Percentiles rank a stretch among this genome's conserved stretches.
These are phyloP conservation scores for Mycosarcoma mackinlayi DNA, from an alignment of 1,284 basidiomycete species.

Conservation along the genomic window DNA sequence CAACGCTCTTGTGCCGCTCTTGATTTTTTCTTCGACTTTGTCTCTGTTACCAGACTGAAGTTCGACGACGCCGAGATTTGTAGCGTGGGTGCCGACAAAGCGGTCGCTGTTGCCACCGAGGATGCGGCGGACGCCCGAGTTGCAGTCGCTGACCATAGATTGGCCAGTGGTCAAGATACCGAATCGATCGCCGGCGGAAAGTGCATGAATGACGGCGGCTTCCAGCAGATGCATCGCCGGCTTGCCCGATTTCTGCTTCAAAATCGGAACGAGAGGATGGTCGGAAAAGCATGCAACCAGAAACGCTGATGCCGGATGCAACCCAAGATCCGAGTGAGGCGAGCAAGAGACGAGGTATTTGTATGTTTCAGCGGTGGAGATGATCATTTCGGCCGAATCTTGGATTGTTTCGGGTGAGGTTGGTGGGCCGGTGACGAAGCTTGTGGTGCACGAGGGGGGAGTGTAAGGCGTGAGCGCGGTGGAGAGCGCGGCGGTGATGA, in stretches of 20 bases:
- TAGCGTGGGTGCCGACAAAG: constrained; percentile 49
- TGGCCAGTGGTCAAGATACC: constrained; percentile 53
- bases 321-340: neutral
- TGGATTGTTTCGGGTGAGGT: constrained; percentile 42
- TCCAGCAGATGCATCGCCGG: constrained; percentile 51
- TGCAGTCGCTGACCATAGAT: constrained; percentile 48
- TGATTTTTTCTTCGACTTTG: constrained; percentile 37
- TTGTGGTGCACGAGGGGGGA: constrained; percentile 5
- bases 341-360: neutral
- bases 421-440: constrained; percentile 42
- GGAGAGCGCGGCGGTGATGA: constrained; percentile 32
- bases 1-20: constrained; percentile 22
- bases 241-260: constrained; percentile 18
- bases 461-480: constrained; percentile 1
- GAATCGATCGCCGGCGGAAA: constrained; percentile 20
- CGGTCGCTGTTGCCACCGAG: constrained; percentile 46
- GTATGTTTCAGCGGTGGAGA: constrained; percentile 45
- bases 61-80: constrained; percentile 53
- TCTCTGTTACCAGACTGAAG: constrained; percentile 24
- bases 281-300: constrained; percentile 57
- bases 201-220: constrained; percentile 42
- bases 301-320: constrained; percentile 27
- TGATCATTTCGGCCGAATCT: constrained; percentile 28
- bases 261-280: constrained; percentile 51
- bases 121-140: constrained; percentile 38